A percentile compares a stretch with the other conserved stretches of the same genome.
phyloP scores from a whole-genome alignment of 2,329 filamentous ascomycete genomes.

The Cladosporium oxysporum region DNA sequence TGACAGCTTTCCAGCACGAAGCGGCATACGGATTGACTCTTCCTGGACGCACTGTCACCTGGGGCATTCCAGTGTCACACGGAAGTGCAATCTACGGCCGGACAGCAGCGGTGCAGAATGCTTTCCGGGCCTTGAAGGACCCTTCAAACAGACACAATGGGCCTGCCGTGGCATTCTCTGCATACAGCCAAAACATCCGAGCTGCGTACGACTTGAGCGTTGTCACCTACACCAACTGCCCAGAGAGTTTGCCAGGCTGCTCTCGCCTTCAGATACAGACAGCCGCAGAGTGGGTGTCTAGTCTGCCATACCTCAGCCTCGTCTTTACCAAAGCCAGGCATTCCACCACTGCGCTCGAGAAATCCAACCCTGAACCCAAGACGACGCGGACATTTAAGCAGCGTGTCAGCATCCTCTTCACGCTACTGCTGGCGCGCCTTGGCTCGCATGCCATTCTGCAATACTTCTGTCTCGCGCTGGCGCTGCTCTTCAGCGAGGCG shows the following conservation, averaged over 20 bases:
- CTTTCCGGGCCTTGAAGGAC: conserved; percentile 14
- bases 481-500: conserved; percentile 24
- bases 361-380: not conserved
- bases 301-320: conserved; percentile 21
- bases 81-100: conserved; percentile 23
- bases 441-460: conserved; percentile 26
- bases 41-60: conserved; percentile 25
- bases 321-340: conserved; percentile 22
- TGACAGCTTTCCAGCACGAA: conserved; percentile 25
- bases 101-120: conserved; percentile 22
- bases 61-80: conserved; percentile 18
- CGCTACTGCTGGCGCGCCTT: conserved; percentile 20
- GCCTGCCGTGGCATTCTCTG: conserved; percentile 23
- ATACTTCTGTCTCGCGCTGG: conserved; percentile 25
- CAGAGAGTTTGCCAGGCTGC: conserved; percentile 8
- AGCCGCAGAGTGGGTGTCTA: conserved; percentile 19
- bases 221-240: conserved; percentile 22
- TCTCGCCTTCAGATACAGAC: not conserved
- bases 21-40: conserved; percentile 20
- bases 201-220: conserved; percentile 24
- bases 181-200: conserved; percentile 12
- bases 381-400: conserved; percentile 21
- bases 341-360: not conserved
- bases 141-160: conserved; percentile 18
- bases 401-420: conserved; percentile 23